Evolutionary conservation across 2,329 filamentous ascomycete species (phyloP).

Genomic region (Mycosphaerella sp.): DNA sequence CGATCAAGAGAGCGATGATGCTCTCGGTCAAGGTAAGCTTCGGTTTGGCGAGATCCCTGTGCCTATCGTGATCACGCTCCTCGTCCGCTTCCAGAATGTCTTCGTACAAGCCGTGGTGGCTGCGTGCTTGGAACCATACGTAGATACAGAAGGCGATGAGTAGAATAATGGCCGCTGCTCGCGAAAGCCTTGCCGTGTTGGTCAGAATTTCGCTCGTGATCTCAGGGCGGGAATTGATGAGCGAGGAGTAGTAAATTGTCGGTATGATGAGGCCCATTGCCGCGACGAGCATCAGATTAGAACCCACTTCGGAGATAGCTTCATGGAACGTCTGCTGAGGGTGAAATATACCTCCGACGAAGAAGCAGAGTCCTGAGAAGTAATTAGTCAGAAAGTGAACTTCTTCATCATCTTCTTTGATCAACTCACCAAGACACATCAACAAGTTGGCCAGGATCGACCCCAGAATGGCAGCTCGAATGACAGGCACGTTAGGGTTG

Average conservation of each 20-base stretch:
- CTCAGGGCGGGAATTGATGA: slow-evolving; percentile 24
- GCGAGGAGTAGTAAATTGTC: slow-evolving; percentile 47
- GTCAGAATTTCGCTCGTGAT: slow-evolving; percentile 39
- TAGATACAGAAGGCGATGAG: slow-evolving; percentile 58
- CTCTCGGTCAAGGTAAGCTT: slow-evolving; percentile 73
- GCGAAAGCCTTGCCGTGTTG: slow-evolving; percentile 60
- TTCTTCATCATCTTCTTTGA: neutral
- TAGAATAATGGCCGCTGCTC: slow-evolving; percentile 63
- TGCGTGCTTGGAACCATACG: slow-evolving; percentile 66
- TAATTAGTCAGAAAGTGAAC: neutral
- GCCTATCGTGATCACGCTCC: slow-evolving; percentile 56
- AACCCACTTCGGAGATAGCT: slow-evolving; percentile 71
- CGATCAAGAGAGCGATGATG: slow-evolving; percentile 56
- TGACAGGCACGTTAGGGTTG: slow-evolving; percentile 47
- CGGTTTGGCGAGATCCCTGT: slow-evolving; percentile 53
- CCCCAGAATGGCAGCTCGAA: slow-evolving; percentile 74
- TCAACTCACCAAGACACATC: slow-evolving; percentile 59
- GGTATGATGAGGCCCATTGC: slow-evolving; percentile 49
- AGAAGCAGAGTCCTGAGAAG: slow-evolving; percentile 56
- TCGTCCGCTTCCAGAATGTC: slow-evolving; percentile 68
- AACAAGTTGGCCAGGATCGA: slow-evolving; percentile 76
- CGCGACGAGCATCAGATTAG: slow-evolving; percentile 68
- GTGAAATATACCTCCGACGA: slow-evolving; percentile 63
- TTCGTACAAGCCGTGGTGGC: slow-evolving; percentile 72
- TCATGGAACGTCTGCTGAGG: slow-evolving; percentile 67